These are phyloP conservation scores for Russula lepida DNA, from an alignment of 768 basidiomycete species.

Conservation along the genomic window DNA sequence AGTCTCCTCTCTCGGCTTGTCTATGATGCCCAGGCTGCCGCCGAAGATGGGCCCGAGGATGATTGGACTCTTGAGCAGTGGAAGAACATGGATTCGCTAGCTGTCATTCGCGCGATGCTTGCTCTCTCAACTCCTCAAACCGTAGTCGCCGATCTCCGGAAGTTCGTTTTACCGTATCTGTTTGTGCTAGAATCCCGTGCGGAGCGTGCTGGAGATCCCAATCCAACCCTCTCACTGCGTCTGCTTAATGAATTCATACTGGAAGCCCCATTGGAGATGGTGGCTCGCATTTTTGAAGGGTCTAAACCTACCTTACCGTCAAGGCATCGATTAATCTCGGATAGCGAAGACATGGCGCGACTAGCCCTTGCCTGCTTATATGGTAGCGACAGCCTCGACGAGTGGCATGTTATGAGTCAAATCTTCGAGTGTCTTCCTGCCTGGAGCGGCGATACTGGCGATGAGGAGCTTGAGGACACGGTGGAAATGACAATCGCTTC, in stretches of 20 bases:
- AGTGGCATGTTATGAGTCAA: constrained; percentile 79
- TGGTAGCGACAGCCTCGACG: constrained; percentile 59
- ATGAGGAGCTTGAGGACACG: constrained; percentile 59
- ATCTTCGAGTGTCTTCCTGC: constrained; percentile 97
- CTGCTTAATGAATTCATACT: constrained; percentile 68
- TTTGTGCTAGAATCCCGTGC: constrained; percentile 84
- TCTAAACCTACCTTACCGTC: constrained; percentile 82
- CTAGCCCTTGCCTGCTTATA: constrained; percentile 87
- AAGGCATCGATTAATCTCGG: constrained; percentile 63
- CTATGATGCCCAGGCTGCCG: constrained; percentile 61
- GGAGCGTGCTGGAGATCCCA: constrained; percentile 69
- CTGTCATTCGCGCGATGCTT: constrained; percentile 70
- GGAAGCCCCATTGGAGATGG: constrained; percentile 53
- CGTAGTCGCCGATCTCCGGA: constrained; percentile 58
- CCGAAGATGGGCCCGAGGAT: constrained; percentile 36
- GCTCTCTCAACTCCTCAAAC: constrained; percentile 57
- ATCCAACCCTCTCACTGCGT: constrained; percentile 54
- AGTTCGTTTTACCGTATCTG: constrained; percentile 85
- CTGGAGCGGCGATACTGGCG: constrained; percentile 59
- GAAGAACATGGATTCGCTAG: constrained; percentile 54
- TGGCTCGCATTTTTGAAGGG: constrained; percentile 74
- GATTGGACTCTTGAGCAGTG: constrained; percentile 76
- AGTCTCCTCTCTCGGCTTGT: constrained; percentile 78
- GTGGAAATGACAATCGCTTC: constrained; percentile 78
- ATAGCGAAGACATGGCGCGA: constrained; percentile 77